Evolutionary conservation across 805 yeast genomes (phyloP).

Genomic region (Nematodospora valgi): DNA sequence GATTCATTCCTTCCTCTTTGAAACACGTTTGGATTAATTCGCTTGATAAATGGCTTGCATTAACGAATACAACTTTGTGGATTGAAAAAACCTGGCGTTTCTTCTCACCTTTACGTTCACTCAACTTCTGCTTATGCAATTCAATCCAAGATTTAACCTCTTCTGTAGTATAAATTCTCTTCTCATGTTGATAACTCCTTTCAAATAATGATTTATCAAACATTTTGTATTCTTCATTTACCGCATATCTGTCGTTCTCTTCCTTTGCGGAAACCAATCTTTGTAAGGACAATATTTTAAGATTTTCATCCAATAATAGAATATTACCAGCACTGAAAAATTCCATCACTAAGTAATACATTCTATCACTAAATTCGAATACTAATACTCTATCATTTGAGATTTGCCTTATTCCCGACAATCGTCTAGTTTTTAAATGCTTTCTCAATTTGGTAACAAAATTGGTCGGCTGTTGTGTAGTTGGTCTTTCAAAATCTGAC

Average conservation of each 20-base stretch:
- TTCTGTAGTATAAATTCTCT: constrained; percentile 22
- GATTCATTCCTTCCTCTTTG: constrained; percentile 42
- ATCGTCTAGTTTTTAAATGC: constrained; percentile 75
- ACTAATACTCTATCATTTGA: constrained; percentile 82
- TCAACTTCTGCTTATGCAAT: constrained; percentile 25
- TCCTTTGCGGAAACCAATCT: constrained; percentile 76
- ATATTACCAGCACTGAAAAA: constrained; percentile 96
- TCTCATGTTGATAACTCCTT: constrained; percentile 9
- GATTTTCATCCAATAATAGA: constrained; percentile 65
- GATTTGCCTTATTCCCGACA: constrained; percentile 70
- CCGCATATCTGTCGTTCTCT: constrained; percentile 61
- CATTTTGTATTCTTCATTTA: constrained; percentile 66
- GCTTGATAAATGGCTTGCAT: constrained; percentile 72
- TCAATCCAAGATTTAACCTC: constrained; percentile 39
- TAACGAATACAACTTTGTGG: constrained; percentile 65
- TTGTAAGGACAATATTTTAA: constrained; percentile 67
- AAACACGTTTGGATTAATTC: constrained; percentile 68
- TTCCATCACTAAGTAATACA: constrained; percentile 74
- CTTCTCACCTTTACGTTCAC: constrained; percentile 18
- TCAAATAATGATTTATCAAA: constrained; percentile 53
- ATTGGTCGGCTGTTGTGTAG: constrained; percentile 77
- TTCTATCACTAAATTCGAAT: constrained; percentile 79
- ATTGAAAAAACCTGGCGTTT: constrained; percentile 54
- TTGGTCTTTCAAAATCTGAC: constrained; percentile 78
- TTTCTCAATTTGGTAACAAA: constrained; percentile 85